Evolutionary conservation across 306 rosid species (phyloP).

Genomic region (Glycine tomentella): DNA sequence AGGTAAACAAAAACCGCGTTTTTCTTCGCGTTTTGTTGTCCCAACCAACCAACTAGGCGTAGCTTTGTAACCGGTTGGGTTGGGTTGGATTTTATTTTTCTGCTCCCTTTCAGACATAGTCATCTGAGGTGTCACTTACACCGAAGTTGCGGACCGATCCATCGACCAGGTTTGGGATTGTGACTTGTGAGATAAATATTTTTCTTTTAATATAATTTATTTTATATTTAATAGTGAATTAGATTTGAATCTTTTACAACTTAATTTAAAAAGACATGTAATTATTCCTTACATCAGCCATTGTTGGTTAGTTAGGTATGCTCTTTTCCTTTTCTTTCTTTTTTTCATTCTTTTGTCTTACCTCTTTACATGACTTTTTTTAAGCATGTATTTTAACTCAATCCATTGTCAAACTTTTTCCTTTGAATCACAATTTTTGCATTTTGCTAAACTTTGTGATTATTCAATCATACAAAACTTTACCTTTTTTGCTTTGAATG

Average conservation of each 20-base stretch:
- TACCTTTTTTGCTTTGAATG: not conserved
- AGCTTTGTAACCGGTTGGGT: not conserved
- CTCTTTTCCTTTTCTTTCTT: not conserved
- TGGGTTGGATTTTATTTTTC: constrained; percentile 23
- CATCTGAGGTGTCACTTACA: not conserved
- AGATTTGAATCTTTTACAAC: too few species aligned
- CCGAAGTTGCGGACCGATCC: too few species aligned
- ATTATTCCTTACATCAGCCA: too few species aligned
- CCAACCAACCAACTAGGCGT: not conserved
- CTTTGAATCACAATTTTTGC: not conserved
- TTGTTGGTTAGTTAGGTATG: too few species aligned
- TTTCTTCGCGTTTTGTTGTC: constrained; percentile 10
- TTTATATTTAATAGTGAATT: too few species aligned
- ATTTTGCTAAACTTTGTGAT: too few species aligned
- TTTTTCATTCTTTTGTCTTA: not conserved
- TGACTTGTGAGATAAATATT: too few species aligned
- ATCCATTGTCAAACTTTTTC: not conserved
- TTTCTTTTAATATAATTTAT: too few species aligned
- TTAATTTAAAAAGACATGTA: too few species aligned
- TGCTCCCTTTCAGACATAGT: not conserved
- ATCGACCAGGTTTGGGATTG: too few species aligned
- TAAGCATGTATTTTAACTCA: not conserved
- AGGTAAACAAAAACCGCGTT: constrained; percentile 31
- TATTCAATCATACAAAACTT: not conserved
- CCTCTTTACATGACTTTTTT: not conserved